phyloP scores from a whole-genome alignment of 2,329 filamentous ascomycete genomes.

The Ascochyta rabiei region DNA sequence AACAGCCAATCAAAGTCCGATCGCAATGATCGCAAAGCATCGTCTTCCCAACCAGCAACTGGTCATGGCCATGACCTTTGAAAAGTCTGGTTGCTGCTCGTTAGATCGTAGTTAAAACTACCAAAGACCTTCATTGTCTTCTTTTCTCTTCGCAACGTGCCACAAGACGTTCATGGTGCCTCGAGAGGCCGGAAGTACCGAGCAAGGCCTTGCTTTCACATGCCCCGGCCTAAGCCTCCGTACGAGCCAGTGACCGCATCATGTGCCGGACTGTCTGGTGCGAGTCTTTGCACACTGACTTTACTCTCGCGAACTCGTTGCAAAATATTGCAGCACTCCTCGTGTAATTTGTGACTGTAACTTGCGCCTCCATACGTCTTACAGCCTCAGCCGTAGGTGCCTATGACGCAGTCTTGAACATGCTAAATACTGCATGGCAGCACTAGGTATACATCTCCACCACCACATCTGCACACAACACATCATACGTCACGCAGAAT shows the following conservation, averaged over 20 bases:
- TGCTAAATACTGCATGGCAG: constrained; percentile 47
- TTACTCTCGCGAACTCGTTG: neutral
- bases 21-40: constrained; percentile 45
- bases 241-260: constrained; percentile 18
- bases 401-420: constrained; percentile 45
- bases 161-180: neutral
- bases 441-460: constrained; percentile 45
- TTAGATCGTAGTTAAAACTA: neutral
- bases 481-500: constrained; percentile 25
- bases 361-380: neutral
- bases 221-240: constrained; percentile 29
- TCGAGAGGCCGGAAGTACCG: constrained; percentile 21
- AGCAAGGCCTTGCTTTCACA: constrained; percentile 36
- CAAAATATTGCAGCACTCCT: neutral
- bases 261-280: constrained; percentile 19
- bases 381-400: constrained; percentile 34
- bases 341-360: neutral
- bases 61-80: neutral
- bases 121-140: neutral
- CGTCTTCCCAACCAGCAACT: neutral
- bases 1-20: constrained; percentile 40
- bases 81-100: neutral
- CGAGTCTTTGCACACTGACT: constrained; percentile 5
- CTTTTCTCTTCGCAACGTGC: neutral
- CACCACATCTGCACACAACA: constrained; percentile 14